Evolutionary conservation across 2,329 filamentous ascomycete genomes (phyloP).

Genomic region (Chaetomium sp.): DNA sequence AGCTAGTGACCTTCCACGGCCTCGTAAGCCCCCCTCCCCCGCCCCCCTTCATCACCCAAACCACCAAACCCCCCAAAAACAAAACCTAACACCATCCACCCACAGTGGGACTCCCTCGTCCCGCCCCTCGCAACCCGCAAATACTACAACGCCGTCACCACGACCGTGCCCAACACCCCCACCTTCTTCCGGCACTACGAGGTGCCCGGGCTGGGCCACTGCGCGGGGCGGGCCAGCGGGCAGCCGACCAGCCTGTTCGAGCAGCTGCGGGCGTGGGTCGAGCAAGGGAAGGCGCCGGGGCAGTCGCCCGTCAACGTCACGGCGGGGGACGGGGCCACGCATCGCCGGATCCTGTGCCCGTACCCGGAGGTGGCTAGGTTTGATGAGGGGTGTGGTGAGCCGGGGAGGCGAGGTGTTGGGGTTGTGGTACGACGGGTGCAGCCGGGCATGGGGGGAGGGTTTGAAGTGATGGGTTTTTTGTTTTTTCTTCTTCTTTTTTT

Average conservation of each 20-base stretch:
- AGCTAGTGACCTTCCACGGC: constrained; percentile 55
- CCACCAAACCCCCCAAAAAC: background rate
- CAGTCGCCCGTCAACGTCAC: constrained; percentile 21
- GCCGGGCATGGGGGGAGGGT: no score
- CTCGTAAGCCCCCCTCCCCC: constrained; percentile 25
- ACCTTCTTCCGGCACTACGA: constrained; percentile 40
- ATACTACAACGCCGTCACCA: constrained; percentile 35
- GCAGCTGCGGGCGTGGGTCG: constrained; percentile 37
- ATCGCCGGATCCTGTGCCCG: constrained; percentile 19
- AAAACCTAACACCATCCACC: background rate
- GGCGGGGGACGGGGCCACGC: background rate
- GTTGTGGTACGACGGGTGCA: background rate
- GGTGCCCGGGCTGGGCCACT: constrained; percentile 41
- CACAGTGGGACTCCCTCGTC: constrained; percentile 28
- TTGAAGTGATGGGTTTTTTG: no score
- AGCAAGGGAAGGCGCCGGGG: constrained; percentile 36
- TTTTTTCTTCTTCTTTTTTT: no score
- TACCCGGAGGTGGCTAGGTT: constrained; percentile 19
- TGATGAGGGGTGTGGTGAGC: background rate
- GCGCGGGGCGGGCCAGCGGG: constrained; percentile 35
- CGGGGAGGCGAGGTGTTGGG: constrained; percentile 5
- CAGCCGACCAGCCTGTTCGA: constrained; percentile 33
- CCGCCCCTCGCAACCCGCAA: constrained; percentile 33
- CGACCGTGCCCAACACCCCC: constrained; percentile 22
- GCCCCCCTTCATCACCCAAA: no score